Conservation (phyloP, 148 eudicot species). For the Vaccinium myrtillus region DNA sequence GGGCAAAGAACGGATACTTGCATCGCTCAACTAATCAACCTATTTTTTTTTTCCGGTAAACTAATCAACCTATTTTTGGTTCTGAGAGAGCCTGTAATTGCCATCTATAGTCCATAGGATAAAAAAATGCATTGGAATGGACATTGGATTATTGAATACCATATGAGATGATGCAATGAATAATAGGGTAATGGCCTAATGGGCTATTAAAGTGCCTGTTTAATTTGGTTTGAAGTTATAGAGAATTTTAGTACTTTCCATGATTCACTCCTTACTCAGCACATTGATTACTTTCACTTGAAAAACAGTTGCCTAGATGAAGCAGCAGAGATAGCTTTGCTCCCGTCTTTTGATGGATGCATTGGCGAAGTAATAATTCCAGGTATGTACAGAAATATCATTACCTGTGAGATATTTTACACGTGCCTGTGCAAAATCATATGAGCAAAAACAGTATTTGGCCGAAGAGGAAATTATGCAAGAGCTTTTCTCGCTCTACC, state of each 20-base stretch:
- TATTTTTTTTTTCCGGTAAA: too few species aligned
- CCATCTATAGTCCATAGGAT: background rate
- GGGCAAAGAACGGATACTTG: background rate
- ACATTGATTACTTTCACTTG: conserved; percentile 28
- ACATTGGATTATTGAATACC: background rate
- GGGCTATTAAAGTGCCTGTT: background rate
- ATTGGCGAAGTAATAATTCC: conserved; percentile 59
- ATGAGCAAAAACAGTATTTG: background rate
- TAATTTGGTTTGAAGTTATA: conserved; percentile 5
- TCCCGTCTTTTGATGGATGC: conserved; percentile 59
- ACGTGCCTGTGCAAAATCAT: background rate
- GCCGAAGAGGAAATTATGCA: background rate
- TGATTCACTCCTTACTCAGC: background rate
- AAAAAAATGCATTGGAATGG: background rate
- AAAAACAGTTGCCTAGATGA: conserved; percentile 80
- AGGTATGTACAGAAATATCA: conserved; percentile 38
- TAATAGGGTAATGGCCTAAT: too few species aligned
- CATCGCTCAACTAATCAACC: background rate
- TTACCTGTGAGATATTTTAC: background rate
- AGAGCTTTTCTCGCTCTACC: conserved; percentile 6
- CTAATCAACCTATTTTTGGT: background rate
- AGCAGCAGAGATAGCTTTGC: conserved; percentile 78
- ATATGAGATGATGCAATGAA: too few species aligned
- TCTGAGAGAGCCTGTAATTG: background rate
- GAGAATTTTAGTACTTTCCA: background rate